phyloP scores from a whole-genome alignment of 345 rosid species.

The Eucalyptus pauciflora region DNA sequence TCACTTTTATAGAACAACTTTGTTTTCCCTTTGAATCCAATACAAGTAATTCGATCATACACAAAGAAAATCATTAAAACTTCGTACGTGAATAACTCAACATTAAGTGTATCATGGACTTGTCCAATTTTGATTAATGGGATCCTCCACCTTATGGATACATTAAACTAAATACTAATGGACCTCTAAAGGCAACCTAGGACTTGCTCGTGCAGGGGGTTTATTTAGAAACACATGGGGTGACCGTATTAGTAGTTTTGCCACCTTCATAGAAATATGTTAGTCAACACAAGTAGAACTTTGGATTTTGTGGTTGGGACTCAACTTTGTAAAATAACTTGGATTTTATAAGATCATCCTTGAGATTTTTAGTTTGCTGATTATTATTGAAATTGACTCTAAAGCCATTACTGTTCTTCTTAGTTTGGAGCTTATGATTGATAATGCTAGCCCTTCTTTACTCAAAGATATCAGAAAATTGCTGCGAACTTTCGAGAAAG shows the following conservation, averaged over 20 bases:
- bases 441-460: neutral
- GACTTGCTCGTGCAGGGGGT: neutral
- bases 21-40: neutral
- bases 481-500: too few relatives aligned
- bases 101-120: neutral
- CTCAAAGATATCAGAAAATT: neutral
- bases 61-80: neutral
- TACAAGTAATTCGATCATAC: too few relatives aligned
- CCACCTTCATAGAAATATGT: rapidly evolving
- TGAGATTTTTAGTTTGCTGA: rapidly evolving
- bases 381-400: neutral
- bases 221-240: neutral
- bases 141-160: neutral
- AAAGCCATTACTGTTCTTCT: neutral
- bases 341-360: neutral
- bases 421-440: neutral
- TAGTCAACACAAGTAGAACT: neutral
- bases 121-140: neutral
- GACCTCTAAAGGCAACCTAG: neutral
- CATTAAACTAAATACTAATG: too few relatives aligned
- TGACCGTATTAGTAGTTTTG: neutral
- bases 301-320: neutral
- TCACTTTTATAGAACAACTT: neutral
- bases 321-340: neutral
- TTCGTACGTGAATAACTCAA: rapidly evolving